A percentile compares a stretch with the other conserved stretches of the same genome.
Evolutionary conservation across 805 yeast genomes (phyloP).

Genomic region (Dipodascus albidus): DNA sequence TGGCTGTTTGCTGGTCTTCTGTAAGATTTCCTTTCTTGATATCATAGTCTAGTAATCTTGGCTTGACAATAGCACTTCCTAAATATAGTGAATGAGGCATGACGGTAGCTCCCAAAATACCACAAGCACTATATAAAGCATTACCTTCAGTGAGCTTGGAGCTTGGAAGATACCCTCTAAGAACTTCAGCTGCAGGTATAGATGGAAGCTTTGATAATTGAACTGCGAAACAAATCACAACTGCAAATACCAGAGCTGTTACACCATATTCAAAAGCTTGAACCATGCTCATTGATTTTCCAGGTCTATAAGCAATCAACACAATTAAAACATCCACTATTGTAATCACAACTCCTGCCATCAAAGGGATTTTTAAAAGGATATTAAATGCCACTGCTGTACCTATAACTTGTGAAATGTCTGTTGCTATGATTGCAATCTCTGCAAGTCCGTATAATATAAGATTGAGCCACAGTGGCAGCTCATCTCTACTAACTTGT

Average conservation of each 20-base stretch:
- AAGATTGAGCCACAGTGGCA: constrained; percentile 40
- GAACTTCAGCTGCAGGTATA: constrained; percentile 43
- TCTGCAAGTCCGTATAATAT: constrained; percentile 71
- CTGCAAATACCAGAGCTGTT: constrained; percentile 61
- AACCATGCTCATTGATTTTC: constrained; percentile 66
- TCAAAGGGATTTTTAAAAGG: constrained; percentile 64
- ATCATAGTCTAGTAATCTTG: constrained; percentile 73
- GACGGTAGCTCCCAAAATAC: constrained; percentile 86
- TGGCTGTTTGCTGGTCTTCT: constrained; percentile 22
- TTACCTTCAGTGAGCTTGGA: constrained; percentile 38
- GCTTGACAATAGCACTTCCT: constrained; percentile 83
- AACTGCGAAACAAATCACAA: constrained; percentile 75
- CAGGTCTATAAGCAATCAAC: constrained; percentile 77
- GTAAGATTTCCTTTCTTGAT: constrained; percentile 41
- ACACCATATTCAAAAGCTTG: constrained; percentile 77
- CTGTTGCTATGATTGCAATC: constrained; percentile 87
- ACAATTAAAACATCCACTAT: constrained; percentile 79
- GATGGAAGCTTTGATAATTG: constrained; percentile 61
- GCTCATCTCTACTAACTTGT: constrained; percentile 66
- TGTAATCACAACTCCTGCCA: constrained; percentile 76
- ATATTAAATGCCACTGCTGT: constrained; percentile 89
- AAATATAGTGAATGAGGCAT: constrained; percentile 89
- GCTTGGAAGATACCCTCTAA: constrained; percentile 56
- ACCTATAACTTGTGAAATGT: constrained; percentile 96
- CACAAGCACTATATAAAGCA: constrained; percentile 71